Conservation (phyloP, 306 rosid genomes). For the Citrullus colocynthis region DNA sequence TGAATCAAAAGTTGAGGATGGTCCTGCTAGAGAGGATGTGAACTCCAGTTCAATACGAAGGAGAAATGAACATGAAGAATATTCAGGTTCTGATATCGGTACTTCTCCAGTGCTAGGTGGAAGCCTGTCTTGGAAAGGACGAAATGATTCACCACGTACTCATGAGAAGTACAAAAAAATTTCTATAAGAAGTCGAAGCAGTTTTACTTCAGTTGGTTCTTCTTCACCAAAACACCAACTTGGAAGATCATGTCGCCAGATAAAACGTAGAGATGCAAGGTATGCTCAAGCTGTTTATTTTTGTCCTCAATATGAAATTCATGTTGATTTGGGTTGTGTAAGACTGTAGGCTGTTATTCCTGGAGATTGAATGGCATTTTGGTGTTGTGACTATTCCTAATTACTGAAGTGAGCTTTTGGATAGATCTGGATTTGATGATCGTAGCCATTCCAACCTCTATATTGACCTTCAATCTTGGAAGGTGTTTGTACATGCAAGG, state of each 20-base stretch:
- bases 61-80: slow-evolving; percentile 36
- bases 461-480: not conserved
- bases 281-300: slow-evolving; percentile 10
- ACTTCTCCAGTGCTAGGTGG: slow-evolving; percentile 42
- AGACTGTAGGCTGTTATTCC: not conserved
- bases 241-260: slow-evolving; percentile 87
- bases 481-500: not conserved
- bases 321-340: not conserved
- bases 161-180: slow-evolving; percentile 41
- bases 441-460: not conserved
- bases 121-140: slow-evolving; percentile 96
- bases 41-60: slow-evolving; percentile 27
- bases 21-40: slow-evolving; percentile 21
- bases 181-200: slow-evolving; percentile 35
- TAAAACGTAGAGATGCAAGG: slow-evolving; percentile 55
- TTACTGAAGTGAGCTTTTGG: not conserved
- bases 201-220: slow-evolving; percentile 39
- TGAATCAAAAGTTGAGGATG: slow-evolving; percentile 41
- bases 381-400: not conserved
- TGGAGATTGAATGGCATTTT: not conserved
- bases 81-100: slow-evolving; percentile 44
- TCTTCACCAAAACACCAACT: slow-evolving; percentile 48
- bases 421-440: not conserved
- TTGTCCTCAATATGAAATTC: not conserved
- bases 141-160: slow-evolving; percentile 31